Evolutionary conservation across 345 rosid genomes (phyloP).

Genomic region (Cochlearia excelsa): DNA sequence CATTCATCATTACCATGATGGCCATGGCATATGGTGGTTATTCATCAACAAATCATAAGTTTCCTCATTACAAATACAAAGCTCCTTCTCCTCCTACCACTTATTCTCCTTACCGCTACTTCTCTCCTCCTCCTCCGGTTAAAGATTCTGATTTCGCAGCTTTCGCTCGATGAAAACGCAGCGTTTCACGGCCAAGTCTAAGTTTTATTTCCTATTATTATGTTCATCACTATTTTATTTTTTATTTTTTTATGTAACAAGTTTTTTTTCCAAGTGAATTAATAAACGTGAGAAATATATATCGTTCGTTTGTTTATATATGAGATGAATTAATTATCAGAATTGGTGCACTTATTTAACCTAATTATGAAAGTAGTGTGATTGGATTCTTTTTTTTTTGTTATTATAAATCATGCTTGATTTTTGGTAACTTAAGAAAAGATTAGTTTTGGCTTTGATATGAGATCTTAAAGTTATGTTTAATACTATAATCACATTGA

Average conservation of each 20-base stretch:
- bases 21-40: slow-evolving; percentile 34
- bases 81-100: slow-evolving; percentile 32
- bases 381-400: too few relatives aligned
- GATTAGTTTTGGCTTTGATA: too few relatives aligned
- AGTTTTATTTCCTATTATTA: slow-evolving; percentile 6
- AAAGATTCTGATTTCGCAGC: slow-evolving; percentile 18
- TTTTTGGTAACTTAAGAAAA: too few relatives aligned
- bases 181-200: neutral
- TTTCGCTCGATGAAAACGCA: slow-evolving; percentile 17
- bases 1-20: slow-evolving; percentile 25
- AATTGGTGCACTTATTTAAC: too few relatives aligned
- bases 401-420: too few relatives aligned
- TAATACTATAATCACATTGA: neutral
- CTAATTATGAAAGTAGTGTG: too few relatives aligned
- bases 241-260: slow-evolving; percentile 14
- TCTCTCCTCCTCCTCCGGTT: slow-evolving; percentile 37
- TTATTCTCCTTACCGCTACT: slow-evolving; percentile 39
- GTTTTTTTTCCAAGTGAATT: slow-evolving; percentile 3
- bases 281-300: too few relatives aligned
- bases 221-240: neutral
- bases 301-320: too few relatives aligned
- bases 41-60: slow-evolving; percentile 32
- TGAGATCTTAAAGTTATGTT: too few relatives aligned
- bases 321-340: too few relatives aligned
- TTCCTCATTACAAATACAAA: slow-evolving; percentile 40